Base-by-base conservation (phyloP, 345 rosid species). In the Eucalyptus cloeziana region DNA sequence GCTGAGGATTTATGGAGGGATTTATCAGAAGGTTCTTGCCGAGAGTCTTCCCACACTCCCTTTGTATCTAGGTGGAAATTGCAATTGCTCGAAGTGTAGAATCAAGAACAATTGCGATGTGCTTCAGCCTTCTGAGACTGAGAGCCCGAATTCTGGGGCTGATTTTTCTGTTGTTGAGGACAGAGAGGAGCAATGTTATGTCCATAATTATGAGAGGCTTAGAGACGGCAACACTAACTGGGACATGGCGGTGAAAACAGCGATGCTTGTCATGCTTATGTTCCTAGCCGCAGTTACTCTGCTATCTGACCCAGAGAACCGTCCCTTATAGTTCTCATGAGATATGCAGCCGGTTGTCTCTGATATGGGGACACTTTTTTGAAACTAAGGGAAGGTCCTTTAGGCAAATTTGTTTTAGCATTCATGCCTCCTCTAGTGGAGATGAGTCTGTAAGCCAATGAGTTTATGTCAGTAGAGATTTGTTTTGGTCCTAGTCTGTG, bases 1-100 rank as follows among this genome's bases (percentile, higher is more conserved):
- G 93, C 89, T 98, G 89, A 98, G 95, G 93, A 94, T 98, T 71
- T 95, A 92, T 94, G 99, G 99, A 54, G 96, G 92, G 44, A 91
- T 85, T 91, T 96, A 94, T 92, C 91, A 79, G 45, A 93, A 86
- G 91, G 92, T 94, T 91, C 98, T 97, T 79, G 91, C 92, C 5
- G 96, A 94, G 88, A 89, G 93, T 92, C 94, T 98, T 86, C 95
- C 93, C 93, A 93, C 91, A 25, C 92, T 98, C 62, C 99, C 99
- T 50, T 91, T 94, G 37, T 98, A 93, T 93, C 98, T 98, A 54
- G 99, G 99, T 64, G 97, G 99, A 76, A 90, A 90, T 76, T 97
- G 99, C 89, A 89, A 91, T 62, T 98, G 99, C 91, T 91, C 88
- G 85, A 92, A 88, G 91, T 98, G 99, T 93, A 92, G 92, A 86